Evolutionary conservation across 2,329 filamentous ascomycete genomes (phyloP), one percentile per base, ranked within the genome.

Genomic region (Hirsutella thompsonii): DNA sequence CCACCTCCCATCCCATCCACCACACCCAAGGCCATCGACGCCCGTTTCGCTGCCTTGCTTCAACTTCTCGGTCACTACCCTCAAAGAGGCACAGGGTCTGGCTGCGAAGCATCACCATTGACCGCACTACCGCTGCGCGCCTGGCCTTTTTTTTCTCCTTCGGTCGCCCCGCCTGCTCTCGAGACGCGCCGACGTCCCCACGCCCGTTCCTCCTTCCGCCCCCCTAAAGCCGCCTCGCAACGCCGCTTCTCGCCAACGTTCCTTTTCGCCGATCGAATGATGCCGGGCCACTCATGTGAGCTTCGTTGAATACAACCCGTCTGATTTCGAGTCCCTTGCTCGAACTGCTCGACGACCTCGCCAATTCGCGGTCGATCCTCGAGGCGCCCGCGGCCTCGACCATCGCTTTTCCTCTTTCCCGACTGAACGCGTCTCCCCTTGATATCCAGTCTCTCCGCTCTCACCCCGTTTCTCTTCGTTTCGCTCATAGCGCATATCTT

Each of bases 301-400:
- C 37, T 38, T 38, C 36, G 36, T 40, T 44, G 37, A 46, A 26
- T 30, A 29, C 33, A 28, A 37, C 34, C 38, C 18, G 29, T 37
- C 21, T 29, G 10, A 30, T 10, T 10, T 32, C 32, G 26, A 29
- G 21, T 38, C 23, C 37, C 21, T 32, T 26, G 18, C 14, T 20
- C 43, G 19, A 20, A 20, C 34, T 35, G n/a, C 14, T 34, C n/a
- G n/a, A n/a, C 32, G 3, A 16, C n/a, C 32, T 16, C 32, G 8
- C 8, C 32, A n/a, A 21, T 14, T 21, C 20, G 5, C 39, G 20
- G 37, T n/a, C 8, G 4, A 8, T 14, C 14, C 32, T n/a, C 32
- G 28, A 42, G 20, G 29, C 32, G 30, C 30, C 36, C 9, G 32
- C n/a, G 23, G 11, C n/a, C n/a, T n/a, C 32, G 32, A 16, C 32